Conservation (phyloP, 495 filamentous ascomycete species). For the Lophiotrema nucula region DNA sequence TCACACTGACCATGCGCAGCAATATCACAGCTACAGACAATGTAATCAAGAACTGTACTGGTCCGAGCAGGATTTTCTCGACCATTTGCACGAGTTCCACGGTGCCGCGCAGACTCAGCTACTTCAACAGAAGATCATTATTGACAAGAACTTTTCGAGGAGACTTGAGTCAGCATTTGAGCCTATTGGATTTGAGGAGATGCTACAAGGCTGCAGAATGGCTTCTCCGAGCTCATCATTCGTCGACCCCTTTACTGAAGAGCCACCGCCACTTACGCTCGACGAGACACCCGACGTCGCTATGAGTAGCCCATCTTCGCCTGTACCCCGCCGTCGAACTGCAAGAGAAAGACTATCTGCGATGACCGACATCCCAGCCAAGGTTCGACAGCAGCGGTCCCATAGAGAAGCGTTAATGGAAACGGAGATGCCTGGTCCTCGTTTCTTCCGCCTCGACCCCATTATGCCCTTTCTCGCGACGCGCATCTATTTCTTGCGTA, state of each 20-base stretch:
- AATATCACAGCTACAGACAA: constrained; percentile 19
- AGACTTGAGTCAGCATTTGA: constrained; percentile 21
- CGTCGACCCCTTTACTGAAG: constrained; percentile 3
- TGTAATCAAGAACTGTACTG: constrained; percentile 18
- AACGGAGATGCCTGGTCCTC: constrained; percentile 7
- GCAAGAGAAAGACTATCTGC: not conserved
- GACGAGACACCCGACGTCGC: not conserved
- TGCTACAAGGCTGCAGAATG: constrained; percentile 6
- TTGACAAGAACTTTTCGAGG: constrained; percentile 15
- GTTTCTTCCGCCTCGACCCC: constrained; percentile 24
- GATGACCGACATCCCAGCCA: not conserved
- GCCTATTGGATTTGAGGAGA: constrained; percentile 12
- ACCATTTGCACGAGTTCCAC: constrained; percentile 21
- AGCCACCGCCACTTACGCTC: not conserved
- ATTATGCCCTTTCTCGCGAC: constrained; percentile 19
- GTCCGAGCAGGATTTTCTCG: constrained; percentile 16
- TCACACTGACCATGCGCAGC: constrained; percentile 21
- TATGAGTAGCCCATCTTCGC: not conserved
- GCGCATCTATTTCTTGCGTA: constrained; percentile 17
- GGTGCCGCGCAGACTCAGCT: constrained; percentile 1
- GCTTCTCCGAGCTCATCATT: not conserved
- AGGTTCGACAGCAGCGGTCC: constrained; percentile 3
- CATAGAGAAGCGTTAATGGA: not conserved
- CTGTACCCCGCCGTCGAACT: not conserved
- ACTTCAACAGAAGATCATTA: constrained; percentile 2